Percentiles rank a stretch among this genome's conserved stretches.
These are phyloP conservation scores for Pseudozyma tsukubaensis DNA, from an alignment of 1,284 basidiomycete genomes.

Conservation along the genomic window DNA sequence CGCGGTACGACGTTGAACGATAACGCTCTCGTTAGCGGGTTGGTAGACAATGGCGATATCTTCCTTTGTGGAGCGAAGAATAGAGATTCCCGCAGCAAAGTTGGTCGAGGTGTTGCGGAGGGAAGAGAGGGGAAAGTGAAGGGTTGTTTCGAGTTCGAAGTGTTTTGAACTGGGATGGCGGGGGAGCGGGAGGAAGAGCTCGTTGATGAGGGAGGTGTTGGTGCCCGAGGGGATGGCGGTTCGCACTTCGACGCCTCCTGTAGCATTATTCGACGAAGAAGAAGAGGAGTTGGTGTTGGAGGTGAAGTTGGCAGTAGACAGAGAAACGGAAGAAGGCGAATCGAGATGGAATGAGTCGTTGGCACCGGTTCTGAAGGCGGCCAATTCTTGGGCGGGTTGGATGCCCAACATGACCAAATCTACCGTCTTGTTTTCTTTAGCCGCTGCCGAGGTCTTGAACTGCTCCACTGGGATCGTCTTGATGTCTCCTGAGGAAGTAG, in stretches of 20 bases:
- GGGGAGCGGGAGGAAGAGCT: conserved; percentile 27
- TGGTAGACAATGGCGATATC: conserved; percentile 35
- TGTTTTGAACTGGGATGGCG: conserved; percentile 15
- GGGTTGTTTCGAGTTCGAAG: conserved; percentile 27
- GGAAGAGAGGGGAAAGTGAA: conserved; percentile 20
- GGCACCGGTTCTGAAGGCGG: conserved; percentile 14
- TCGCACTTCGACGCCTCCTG: conserved; percentile 6
- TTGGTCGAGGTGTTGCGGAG: conserved; percentile 19
- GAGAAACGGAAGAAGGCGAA: background rate
- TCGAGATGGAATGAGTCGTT: conserved; percentile 11
- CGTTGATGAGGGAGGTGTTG: conserved; percentile 8
- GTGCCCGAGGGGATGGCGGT: conserved; percentile 13
- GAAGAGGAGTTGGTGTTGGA: background rate
- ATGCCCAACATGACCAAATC: conserved; percentile 38
- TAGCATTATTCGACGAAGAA: too few species aligned
- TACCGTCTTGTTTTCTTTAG: conserved; percentile 5
- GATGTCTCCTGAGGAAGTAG: conserved; percentile 1
- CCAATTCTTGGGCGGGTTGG: conserved; percentile 18
- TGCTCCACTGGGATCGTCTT: conserved; percentile 16
- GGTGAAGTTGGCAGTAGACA: conserved; percentile 4
- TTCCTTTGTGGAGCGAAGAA: conserved; percentile 22
- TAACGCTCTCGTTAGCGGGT: conserved; percentile 30
- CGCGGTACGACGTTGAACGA: conserved; percentile 31
- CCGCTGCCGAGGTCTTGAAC: conserved; percentile 2
- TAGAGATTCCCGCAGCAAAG: conserved; percentile 33